Base-by-base conservation (phyloP, 2,329 filamentous ascomycete genomes). In the Trichoderma guizhouense region DNA sequence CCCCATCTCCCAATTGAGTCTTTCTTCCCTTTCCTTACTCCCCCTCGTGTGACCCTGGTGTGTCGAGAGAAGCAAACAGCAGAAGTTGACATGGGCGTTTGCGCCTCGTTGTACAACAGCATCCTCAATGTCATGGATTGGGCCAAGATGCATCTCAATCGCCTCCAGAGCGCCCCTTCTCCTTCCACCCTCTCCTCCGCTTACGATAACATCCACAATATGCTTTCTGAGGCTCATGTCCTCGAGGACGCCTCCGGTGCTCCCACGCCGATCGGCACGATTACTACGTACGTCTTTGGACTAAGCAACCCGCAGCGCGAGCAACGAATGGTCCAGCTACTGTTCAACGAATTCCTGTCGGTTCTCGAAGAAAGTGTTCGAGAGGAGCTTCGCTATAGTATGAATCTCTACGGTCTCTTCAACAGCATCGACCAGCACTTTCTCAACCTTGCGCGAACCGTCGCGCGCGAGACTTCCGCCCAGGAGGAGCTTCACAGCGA, bases 101-200 rank as follows among this genome's bases (percentile, higher is more conserved):
- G 39, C 67, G 73, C 64, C 63, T 73, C 71, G 77, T 78, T 64
- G 79, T 65, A 43, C 36, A 67, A 47, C 77, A 91, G 92, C 73
- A 97, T 98, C 75, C 87, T 98, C 43, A 92, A 96, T 73, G 94
- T 97, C 66, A 98, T 98, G 94, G 94, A 97, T 79, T 98, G 95
- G 95, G 93, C 94, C 15, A 92, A 92, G 78, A 90, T 94, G 75
- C 94, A 98, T 80, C 88, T 98, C 15, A 86, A 90, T 73, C 90
- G 90, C 60, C 84, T 96, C 71, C 88, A 90, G 73, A 85, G 86
- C 26, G 83, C 87, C 24, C 89, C 90, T 7, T 86, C 88, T 1
- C 87, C 90, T 39, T 82, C 80, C 6, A 79, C 79, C 2, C 83
- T 97, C 26, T 89, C 91, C 21, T 89, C 90, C 14, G 88, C 92